phyloP scores from a whole-genome alignment of 768 basidiomycete genomes.

The Paxillus ammoniavirescens region DNA sequence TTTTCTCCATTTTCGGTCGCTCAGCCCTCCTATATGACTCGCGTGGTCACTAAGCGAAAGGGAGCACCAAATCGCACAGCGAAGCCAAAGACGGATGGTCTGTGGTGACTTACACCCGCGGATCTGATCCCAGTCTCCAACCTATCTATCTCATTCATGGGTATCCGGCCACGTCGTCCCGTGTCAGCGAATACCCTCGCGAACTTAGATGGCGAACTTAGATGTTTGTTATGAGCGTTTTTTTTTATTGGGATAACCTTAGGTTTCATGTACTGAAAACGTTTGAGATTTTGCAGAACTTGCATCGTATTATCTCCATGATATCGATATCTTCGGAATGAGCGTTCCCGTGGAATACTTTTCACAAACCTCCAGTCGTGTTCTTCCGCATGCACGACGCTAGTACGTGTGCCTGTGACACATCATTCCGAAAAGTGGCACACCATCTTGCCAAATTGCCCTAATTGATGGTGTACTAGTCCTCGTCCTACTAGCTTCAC shows the following conservation, averaged over 20 bases:
- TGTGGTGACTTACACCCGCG: slow-evolving; percentile 29
- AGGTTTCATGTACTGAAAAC: neutral
- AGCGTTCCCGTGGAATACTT: neutral
- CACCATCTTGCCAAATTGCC: slow-evolving; percentile 14
- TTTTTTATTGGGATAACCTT: neutral
- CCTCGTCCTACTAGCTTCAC: slow-evolving; percentile 5
- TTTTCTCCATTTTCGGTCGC: neutral
- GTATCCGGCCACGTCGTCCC: slow-evolving; percentile 7
- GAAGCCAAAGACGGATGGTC: slow-evolving; percentile 17
- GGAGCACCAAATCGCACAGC: slow-evolving; percentile 18
- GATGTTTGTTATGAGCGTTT: neutral
- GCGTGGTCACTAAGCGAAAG: slow-evolving; percentile 1
- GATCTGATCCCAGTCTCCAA: slow-evolving; percentile 19
- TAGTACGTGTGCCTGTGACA: slow-evolving; percentile 5
- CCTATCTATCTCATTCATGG: neutral
- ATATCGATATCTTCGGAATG: neutral
- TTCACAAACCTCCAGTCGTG: neutral
- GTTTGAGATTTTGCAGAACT: neutral
- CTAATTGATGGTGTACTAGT: slow-evolving; percentile 13
- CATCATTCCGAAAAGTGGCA: slow-evolving; percentile 7
- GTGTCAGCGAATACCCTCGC: neutral
- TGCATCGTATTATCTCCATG: neutral
- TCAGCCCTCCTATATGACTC: slow-evolving; percentile 1
- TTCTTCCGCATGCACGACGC: neutral
- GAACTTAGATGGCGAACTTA: neutral